Evolutionary conservation across 257 asterid species (phyloP).

Genomic region (Solanum virginianum): DNA sequence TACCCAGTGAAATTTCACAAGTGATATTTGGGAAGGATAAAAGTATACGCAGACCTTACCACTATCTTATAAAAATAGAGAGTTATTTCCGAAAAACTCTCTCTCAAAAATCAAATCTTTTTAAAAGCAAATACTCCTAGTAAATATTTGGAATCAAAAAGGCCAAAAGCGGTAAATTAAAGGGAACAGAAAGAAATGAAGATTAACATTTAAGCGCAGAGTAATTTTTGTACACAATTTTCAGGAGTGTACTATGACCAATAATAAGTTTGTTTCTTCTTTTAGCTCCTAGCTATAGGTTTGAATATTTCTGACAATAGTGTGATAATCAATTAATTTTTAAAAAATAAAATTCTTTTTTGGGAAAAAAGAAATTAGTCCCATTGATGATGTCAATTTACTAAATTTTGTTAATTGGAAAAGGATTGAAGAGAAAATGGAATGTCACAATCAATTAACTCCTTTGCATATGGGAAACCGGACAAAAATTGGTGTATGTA

Average conservation of each 20-base stretch:
- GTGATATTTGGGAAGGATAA: too few relatives aligned
- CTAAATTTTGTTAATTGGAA: conserved; percentile 15
- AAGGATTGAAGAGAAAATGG: conserved; percentile 6
- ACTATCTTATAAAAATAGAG: too few relatives aligned
- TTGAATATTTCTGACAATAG: conserved; percentile 4
- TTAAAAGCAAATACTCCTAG: background rate
- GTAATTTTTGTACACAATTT: conserved; percentile 6
- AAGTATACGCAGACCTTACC: too few relatives aligned
- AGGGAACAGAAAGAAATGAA: conserved; percentile 27
- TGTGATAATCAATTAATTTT: background rate
- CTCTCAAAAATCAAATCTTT: too few relatives aligned
- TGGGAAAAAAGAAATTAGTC: background rate
- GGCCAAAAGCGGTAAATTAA: conserved; percentile 5
- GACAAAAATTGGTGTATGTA: conserved; percentile 15
- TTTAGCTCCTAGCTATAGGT: background rate
- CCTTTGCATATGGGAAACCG: conserved; percentile 14
- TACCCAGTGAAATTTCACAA: too few relatives aligned
- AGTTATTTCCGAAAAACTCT: too few relatives aligned
- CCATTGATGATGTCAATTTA: background rate
- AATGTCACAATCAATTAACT: conserved; percentile 24
- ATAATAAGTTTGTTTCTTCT: conserved; percentile 2
- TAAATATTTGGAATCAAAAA: background rate
- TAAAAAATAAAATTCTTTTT: background rate
- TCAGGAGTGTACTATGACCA: conserved; percentile 5
- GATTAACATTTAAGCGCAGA: background rate